A percentile compares a stretch with the other conserved stretches of the same genome.
Evolutionary conservation across 2,329 filamentous ascomycete genomes (phyloP).

Genomic region (Phialemoniopsis sp.): DNA sequence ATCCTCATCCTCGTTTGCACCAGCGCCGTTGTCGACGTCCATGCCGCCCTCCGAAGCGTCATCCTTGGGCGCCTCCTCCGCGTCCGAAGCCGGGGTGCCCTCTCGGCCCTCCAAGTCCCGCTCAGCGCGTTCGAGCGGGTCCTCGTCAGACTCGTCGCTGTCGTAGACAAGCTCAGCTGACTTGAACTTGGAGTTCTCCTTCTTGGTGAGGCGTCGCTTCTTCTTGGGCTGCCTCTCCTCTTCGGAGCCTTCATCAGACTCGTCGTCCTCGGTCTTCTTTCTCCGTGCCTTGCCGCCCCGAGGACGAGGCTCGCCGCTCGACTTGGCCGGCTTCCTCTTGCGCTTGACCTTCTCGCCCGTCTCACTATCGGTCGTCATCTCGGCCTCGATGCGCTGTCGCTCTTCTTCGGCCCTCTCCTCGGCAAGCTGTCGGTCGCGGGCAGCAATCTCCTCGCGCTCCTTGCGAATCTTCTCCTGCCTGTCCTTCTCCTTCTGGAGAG

Average conservation of each 20-base stretch:
- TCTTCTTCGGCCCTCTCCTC: conserved; percentile 70
- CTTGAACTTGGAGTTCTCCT: conserved; percentile 70
- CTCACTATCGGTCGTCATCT: conserved; percentile 77
- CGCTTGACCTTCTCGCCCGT: conserved; percentile 78
- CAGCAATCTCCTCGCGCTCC: conserved; percentile 77
- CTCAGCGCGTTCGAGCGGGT: conserved; percentile 22
- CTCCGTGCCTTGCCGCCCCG: conserved; percentile 21
- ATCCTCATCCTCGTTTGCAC: conserved; percentile 29
- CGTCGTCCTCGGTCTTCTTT: conserved; percentile 58
- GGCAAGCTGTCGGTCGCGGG: conserved; percentile 69
- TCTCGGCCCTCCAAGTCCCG: conserved; percentile 17
- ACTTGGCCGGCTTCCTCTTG: conserved; percentile 58
- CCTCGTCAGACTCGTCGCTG: conserved; percentile 53
- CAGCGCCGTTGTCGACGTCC: conserved; percentile 1
- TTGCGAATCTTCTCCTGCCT: conserved; percentile 78
- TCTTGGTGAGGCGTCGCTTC: conserved; percentile 50
- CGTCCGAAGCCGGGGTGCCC: conserved; percentile 28
- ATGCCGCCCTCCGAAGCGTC: conserved; percentile 12
- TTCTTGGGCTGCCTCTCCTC: conserved; percentile 56
- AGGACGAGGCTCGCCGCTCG: conserved; percentile 25
- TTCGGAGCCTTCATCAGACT: conserved; percentile 42
- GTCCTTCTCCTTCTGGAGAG: conserved; percentile 66
- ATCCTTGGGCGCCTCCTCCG: conserved; percentile 12
- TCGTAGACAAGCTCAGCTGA: conserved; percentile 80
- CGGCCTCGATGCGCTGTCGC: conserved; percentile 62